Evolutionary conservation across 2,329 filamentous ascomycete species (phyloP).

Genomic region (Gaeumannomyces tritici): DNA sequence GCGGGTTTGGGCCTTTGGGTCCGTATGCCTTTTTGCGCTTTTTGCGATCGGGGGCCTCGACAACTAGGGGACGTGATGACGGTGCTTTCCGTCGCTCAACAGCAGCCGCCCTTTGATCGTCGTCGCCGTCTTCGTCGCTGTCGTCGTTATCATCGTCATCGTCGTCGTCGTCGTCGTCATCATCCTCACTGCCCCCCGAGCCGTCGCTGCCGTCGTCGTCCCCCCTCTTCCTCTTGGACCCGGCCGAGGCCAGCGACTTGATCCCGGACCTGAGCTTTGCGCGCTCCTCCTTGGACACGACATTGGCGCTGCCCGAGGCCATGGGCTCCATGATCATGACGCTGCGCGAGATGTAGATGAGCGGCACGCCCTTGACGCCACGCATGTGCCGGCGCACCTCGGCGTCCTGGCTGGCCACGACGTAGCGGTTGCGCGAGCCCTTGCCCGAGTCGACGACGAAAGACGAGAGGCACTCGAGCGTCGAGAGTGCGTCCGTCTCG

Average conservation of each 20-base stretch:
- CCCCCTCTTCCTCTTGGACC: conserved; percentile 38
- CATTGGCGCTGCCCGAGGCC: conserved; percentile 54
- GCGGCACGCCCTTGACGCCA: conserved; percentile 59
- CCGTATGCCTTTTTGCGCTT: conserved; percentile 22
- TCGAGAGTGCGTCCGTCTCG: conserved; percentile 59
- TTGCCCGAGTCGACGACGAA: conserved; percentile 67
- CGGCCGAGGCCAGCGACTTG: conserved; percentile 29
- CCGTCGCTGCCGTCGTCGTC: conserved; percentile 25
- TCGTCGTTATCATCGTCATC: conserved; percentile 16
- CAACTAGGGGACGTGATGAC: not conserved
- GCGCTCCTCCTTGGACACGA: conserved; percentile 59
- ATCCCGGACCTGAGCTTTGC: conserved; percentile 66
- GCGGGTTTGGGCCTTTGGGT: conserved; percentile 21
- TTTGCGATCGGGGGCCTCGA: conserved; percentile 10
- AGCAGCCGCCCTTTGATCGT: conserved; percentile 9
- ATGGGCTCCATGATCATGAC: conserved; percentile 68
- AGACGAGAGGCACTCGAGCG: conserved; percentile 59
- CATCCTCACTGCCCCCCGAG: conserved; percentile 29
- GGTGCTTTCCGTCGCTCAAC: not conserved
- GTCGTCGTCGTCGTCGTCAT: conserved; percentile 26
- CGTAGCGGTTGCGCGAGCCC: conserved; percentile 66
- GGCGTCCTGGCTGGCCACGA: conserved; percentile 64
- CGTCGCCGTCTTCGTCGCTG: conserved; percentile 24
- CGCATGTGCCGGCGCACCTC: conserved; percentile 56
- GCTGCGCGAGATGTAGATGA: conserved; percentile 59